Base-by-base conservation (phyloP, 345 rosid genomes). In the Mangifera indica region DNA sequence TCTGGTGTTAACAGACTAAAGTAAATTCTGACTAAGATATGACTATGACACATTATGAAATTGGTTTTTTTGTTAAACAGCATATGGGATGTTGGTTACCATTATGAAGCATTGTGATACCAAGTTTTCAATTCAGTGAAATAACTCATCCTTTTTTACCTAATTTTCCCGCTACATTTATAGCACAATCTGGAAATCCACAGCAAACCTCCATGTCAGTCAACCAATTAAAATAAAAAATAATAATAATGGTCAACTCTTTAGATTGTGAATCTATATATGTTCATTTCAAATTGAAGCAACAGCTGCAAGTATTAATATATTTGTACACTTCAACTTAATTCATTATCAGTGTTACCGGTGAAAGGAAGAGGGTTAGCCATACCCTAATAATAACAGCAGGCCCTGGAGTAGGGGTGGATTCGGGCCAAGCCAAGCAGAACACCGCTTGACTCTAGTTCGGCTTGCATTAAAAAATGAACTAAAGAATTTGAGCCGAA, bases 81-180 rank as follows among this genome's bases (percentile, higher is more conserved):
- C 64, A 57, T 24, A 25, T 45, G 12, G 25, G 74, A 22, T 60
- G 74, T 29, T 71, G 46, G 66, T 42, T 52, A 46, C 40, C 22
- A 61, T 71, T 15, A 71, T 49, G 34, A 61, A 49, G 12, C 57
- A 60, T 37, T 71, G 42, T 60, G 15, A 48, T 18, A 4, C 32
- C 20, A 59, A 58, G 73, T 56, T 69, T 56, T 57, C 57, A 7
- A 21, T 59, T 26, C 57, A 26, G 20, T 58, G 44, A 46, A 20
- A 22, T 59, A n/a, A 20, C 53, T 34, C 61, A 0, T 7, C 10
- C 34, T 22, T 46, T 26, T 0, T 5, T 29, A 51, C 67, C 59
- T 49, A 51, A 71, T 48, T 24, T 71, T 60, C 49, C 67, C 67
- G 67, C 74, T 67, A 49, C 20, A 32, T 26, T 20, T 32, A 1